Base-by-base conservation (phyloP, 1,284 basidiomycete genomes). In the Melampsora americana region DNA sequence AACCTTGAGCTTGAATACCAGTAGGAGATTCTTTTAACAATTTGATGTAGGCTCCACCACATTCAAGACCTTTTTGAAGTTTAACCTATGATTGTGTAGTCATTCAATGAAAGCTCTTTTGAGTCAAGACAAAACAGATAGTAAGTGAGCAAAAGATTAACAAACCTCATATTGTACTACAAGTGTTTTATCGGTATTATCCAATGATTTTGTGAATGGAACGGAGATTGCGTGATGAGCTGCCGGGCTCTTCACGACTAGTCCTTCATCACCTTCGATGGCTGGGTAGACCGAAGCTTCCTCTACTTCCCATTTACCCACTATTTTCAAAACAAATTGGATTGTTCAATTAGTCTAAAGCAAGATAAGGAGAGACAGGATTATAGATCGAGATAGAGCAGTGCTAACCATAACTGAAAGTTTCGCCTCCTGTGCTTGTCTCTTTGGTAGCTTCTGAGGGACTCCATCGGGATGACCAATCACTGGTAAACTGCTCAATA, bases 11-110 rank as follows among this genome's bases (percentile, higher is more conserved):
- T 48, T 76, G 73, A 26, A 76, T 76, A 28, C 73, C 73, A 69
- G 73, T 76, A 20, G 73, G 66, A 26, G 73, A 76, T 46, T 86
- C 86, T 59, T 84, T 85, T 69, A 99, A 89, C 77, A 99, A 89
- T 86, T 99, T 99, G 85, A 99, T 85, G 86, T 99, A 99, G 56
- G 96, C 96, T 85, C 96, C 96, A 85, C 96, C 96, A 81, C 96
- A 99, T 85, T 95, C 95, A 77, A 97, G 92, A 77, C 95, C 95
- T 85, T 98, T 95, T 86, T 99, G 95, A 84, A 97, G 93, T 86
- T 99, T 97, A 85, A 95, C 94, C 73, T 76, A 35, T n/a, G 56
- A 14, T 53, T 5, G 28, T 46, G 50, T 60, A 23, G 42, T 28
- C 1, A 4, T 20, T 16, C 20, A 70, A 23, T 26, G 59, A 46